Conservation (phyloP, 306 rosid genomes). For the Begonia fuchsioides region DNA sequence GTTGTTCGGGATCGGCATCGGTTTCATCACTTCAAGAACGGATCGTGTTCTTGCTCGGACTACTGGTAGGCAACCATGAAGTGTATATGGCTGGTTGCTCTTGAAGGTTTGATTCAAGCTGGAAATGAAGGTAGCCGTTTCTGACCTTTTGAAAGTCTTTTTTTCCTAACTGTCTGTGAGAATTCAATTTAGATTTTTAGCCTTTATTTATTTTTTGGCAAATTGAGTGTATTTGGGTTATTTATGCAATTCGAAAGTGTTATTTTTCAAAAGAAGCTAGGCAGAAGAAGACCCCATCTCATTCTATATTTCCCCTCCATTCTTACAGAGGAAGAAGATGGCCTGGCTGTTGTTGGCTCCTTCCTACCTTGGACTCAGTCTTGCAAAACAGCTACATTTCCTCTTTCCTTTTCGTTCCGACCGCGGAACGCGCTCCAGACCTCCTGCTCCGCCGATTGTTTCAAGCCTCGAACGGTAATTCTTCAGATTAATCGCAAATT, state of each 20-base stretch:
- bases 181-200: too few relatives aligned
- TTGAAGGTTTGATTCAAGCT: too few relatives aligned
- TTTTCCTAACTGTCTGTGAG: too few relatives aligned
- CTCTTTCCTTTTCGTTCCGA: neutral
- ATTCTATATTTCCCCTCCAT: neutral
- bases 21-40: conserved; percentile 65
- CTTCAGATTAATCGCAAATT: neutral
- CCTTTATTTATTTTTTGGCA: too few relatives aligned
- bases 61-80: conserved; percentile 37
- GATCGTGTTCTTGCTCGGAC: conserved; percentile 60
- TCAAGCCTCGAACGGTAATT: conserved; percentile 16
- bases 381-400: conserved; percentile 4
- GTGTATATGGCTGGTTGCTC: too few relatives aligned
- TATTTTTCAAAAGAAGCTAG: too few relatives aligned
- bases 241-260: too few relatives aligned
- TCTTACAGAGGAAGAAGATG: conserved; percentile 1
- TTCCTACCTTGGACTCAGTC: conserved; percentile 6
- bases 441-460: conserved; percentile 7
- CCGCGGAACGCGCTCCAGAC: neutral
- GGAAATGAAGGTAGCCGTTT: too few relatives aligned
- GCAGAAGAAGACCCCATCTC: neutral
- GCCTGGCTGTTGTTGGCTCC: conserved; percentile 3
- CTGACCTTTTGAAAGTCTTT: too few relatives aligned
- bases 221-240: too few relatives aligned
- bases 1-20: conserved; percentile 73